phyloP scores from a whole-genome alignment of 2,329 filamentous ascomycete species.

The Xylariaceae sp. region DNA sequence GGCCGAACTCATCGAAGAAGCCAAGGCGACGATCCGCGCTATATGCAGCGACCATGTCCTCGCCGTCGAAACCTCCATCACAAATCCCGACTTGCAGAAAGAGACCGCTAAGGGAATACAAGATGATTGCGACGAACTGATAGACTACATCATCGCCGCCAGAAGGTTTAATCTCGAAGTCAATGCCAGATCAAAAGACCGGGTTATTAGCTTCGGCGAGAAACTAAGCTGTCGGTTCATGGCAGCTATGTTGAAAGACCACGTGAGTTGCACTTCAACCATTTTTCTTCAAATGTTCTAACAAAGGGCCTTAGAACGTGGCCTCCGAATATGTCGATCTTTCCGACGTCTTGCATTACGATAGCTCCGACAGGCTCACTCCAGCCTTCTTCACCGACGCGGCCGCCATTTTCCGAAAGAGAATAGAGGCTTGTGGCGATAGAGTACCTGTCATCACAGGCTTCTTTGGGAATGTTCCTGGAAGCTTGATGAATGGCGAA shows the following conservation, averaged over 20 bases:
- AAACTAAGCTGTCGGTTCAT: conserved; percentile 93
- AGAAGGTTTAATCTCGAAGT: conserved; percentile 71
- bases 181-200: conserved; percentile 75
- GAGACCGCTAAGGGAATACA: conserved; percentile 66
- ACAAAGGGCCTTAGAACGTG: conserved; percentile 56
- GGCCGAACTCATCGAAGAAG: conserved; percentile 57
- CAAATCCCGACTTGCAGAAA: conserved; percentile 53
- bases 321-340: conserved; percentile 89
- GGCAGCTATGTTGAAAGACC: conserved; percentile 77
- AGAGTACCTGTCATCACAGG: conserved; percentile 81
- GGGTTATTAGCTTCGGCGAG: conserved; percentile 92
- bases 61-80: conserved; percentile 64
- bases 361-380: conserved; percentile 58
- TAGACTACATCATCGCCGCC: conserved; percentile 67
- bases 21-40: conserved; percentile 72
- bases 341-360: conserved; percentile 73
- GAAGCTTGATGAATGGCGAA: conserved; percentile 81
- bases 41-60: conserved; percentile 80
- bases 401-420: conserved; percentile 58
- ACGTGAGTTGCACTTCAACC: conserved; percentile 39
- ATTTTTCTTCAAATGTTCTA: conserved; percentile 19
- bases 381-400: conserved; percentile 68
- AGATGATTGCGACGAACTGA: conserved; percentile 75
- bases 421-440: conserved; percentile 62
- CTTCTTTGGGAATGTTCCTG: conserved; percentile 91